Conservation (phyloP, 257 asterid genomes). For the Plantago elongata region DNA sequence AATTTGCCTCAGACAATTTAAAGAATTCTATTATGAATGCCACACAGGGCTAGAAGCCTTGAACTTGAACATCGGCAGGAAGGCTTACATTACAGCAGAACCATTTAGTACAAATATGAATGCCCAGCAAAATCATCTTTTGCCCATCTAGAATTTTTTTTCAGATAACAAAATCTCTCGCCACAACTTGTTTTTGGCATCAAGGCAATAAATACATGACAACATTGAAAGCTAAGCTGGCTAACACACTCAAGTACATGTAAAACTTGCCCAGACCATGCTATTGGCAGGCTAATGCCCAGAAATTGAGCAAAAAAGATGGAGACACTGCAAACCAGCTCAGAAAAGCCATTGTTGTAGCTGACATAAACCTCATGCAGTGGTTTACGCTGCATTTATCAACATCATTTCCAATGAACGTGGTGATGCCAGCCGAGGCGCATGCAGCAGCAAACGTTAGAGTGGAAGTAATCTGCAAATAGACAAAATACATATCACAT, state of each 20-base stretch:
- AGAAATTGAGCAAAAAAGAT: conserved; percentile 66
- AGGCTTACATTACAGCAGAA: too few relatives aligned
- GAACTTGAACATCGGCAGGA: too few relatives aligned
- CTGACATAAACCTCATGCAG: conserved; percentile 81
- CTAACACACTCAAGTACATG: neutral
- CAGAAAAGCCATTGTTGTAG: conserved; percentile 89
- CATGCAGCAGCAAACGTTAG: conserved; percentile 91
- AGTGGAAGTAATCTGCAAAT: conserved; percentile 66
- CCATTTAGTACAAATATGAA: too few relatives aligned
- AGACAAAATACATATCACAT: neutral
- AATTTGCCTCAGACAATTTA: too few relatives aligned
- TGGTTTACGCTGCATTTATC: conserved; percentile 61
- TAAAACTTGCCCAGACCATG: neutral
- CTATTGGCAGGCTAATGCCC: conserved; percentile 72
- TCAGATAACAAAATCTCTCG: neutral
- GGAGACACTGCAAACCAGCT: conserved; percentile 83
- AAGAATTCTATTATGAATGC: too few relatives aligned
- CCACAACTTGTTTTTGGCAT: neutral
- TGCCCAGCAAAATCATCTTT: too few relatives aligned
- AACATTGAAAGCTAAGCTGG: neutral
- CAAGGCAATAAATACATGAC: neutral
- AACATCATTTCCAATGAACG: conserved; percentile 76
- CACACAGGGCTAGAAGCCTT: too few relatives aligned
- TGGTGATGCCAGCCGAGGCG: conserved; percentile 91
- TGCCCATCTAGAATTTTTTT: too few relatives aligned